Percentiles rank a stretch among this genome's conserved stretches.
Conservation (phyloP, 192 early-diverging fungal species). For the Chytriomyces sp. region DNA sequence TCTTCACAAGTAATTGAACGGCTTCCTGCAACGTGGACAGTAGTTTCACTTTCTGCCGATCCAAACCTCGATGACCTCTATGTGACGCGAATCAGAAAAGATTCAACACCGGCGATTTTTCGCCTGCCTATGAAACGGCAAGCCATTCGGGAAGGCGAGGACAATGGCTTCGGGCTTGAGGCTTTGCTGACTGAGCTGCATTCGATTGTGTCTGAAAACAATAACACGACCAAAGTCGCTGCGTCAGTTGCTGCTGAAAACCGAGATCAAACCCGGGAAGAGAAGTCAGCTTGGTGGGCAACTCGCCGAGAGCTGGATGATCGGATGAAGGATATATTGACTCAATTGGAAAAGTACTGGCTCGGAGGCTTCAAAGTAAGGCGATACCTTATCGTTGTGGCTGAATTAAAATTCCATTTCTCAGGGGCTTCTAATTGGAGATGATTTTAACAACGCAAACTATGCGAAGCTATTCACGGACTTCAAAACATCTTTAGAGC, state of each 20-base stretch:
- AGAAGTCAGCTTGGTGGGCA: conserved; percentile 85
- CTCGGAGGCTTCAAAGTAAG: conserved; percentile 81
- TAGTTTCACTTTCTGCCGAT: conserved; percentile 80
- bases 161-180: conserved; percentile 47
- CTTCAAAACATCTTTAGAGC: conserved; percentile 56
- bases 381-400: background rate
- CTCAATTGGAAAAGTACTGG: conserved; percentile 76
- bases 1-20: conserved; percentile 30
- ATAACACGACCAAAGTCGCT: conserved; percentile 65
- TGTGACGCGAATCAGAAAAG: conserved; percentile 54
- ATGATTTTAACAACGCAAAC: conserved; percentile 20
- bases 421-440: conserved; percentile 36
- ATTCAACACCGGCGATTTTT: conserved; percentile 57
- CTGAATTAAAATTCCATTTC: conserved; percentile 1
- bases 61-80: conserved; percentile 64
- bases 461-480: conserved; percentile 25
- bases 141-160: conserved; percentile 46
- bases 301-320: conserved; percentile 70
- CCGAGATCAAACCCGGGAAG: conserved; percentile 41
- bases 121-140: conserved; percentile 73
- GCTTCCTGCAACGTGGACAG: conserved; percentile 73
- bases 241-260: conserved; percentile 22
- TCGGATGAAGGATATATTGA: conserved; percentile 64
- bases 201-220: conserved; percentile 68
- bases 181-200: conserved; percentile 63